A percentile compares a stretch with the other conserved stretches of the same genome.
phyloP scores from a whole-genome alignment of 306 rosid species.

The Cajanus cajan region DNA sequence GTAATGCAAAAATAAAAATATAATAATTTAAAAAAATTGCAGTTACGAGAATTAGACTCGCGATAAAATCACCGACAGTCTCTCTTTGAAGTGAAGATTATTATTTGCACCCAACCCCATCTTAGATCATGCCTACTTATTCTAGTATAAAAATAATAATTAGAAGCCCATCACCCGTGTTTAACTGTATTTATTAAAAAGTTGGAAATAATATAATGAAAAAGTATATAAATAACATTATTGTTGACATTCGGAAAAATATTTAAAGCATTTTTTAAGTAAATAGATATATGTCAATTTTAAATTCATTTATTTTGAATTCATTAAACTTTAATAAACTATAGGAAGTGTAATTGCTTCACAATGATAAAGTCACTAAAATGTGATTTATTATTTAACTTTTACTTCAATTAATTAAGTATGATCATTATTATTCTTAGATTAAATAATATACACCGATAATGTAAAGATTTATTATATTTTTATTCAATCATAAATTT shows the following conservation, averaged over 20 bases:
- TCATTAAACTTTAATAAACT: no score
- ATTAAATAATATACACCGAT: no score
- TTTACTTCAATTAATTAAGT: not conserved
- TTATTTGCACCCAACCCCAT: no score
- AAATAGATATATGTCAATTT: not conserved
- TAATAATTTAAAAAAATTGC: not conserved
- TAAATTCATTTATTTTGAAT: no score
- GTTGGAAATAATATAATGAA: no score
- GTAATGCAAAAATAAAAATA: not conserved
- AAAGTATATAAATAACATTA: no score
- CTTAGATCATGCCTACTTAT: not conserved
- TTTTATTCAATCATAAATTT: no score
- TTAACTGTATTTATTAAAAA: no score
- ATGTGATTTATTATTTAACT: not conserved
- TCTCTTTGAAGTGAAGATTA: not conserved
- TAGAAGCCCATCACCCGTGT: not conserved
- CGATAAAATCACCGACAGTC: not conserved
- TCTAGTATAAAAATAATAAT: not conserved
- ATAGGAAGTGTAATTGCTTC: not conserved
- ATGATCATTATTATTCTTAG: no score
- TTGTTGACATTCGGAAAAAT: not conserved
- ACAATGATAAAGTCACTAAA: not conserved
- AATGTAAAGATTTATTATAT: no score
- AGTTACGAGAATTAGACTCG: not conserved
- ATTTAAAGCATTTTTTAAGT: not conserved